Evolutionary conservation across 768 basidiomycete species (phyloP).

Genomic region (Pleurotus sapidus): DNA sequence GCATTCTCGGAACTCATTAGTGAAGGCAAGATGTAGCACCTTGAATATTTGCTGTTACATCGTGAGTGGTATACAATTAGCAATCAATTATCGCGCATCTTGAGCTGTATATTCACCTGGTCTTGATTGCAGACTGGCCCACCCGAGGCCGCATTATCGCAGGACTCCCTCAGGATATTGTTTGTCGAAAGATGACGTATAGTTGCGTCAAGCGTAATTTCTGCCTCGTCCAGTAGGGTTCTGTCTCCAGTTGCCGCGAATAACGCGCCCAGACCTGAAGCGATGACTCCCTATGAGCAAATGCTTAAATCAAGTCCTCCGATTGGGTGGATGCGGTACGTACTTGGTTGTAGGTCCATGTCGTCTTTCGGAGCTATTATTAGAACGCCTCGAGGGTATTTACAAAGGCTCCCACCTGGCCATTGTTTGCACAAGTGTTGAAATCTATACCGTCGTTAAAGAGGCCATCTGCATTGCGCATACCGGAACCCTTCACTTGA

Average conservation of each 20-base stretch:
- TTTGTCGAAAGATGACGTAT: conserved; percentile 35
- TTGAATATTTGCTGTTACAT: conserved; percentile 40
- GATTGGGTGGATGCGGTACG: too few species aligned
- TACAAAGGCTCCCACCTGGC: conserved; percentile 27
- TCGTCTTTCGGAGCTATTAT: conserved; percentile 30
- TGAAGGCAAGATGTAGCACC: conserved; percentile 16
- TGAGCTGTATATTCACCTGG: conserved; percentile 29
- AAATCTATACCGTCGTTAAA: conserved; percentile 43
- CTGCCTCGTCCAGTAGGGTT: conserved; percentile 41
- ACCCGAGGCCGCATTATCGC: conserved; percentile 41
- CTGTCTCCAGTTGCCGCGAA: conserved; percentile 35
- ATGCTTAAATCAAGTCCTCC: neutral
- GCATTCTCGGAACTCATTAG: neutral
- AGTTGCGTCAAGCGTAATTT: conserved; percentile 52
- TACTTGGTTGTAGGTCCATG: conserved; percentile 62
- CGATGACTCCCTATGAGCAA: conserved; percentile 45
- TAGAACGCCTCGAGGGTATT: too few species aligned
- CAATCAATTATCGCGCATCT: neutral
- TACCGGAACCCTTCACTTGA: conserved; percentile 38
- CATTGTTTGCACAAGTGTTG: conserved; percentile 38
- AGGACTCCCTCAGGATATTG: conserved; percentile 47
- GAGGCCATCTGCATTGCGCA: conserved; percentile 42
- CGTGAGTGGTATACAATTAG: neutral
- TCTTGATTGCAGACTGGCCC: conserved; percentile 41
- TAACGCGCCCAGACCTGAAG: conserved; percentile 48